These are phyloP conservation scores for Anthracocystis setariae DNA, from an alignment of 1,284 basidiomycete species.

Conservation along the genomic window DNA sequence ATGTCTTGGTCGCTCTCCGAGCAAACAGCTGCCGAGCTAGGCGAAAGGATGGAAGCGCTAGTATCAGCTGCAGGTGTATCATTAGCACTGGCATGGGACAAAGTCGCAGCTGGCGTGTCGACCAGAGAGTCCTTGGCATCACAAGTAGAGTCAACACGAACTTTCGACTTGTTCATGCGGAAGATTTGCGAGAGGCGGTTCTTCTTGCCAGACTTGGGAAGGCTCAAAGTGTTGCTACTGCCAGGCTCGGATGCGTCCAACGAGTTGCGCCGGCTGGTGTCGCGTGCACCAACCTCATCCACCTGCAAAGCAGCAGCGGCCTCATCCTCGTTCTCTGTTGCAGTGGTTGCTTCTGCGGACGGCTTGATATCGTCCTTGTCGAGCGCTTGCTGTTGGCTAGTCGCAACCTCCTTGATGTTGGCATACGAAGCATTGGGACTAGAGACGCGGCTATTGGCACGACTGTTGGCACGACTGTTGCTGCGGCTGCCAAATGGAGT, in stretches of 20 bases:
- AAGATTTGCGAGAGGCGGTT: constrained; percentile 30
- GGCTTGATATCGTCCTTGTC: background rate
- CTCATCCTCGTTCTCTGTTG: background rate
- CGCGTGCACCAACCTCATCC: constrained; percentile 5
- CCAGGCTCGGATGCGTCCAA: constrained; percentile 17
- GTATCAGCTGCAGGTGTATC: constrained; percentile 21
- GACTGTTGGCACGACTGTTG: constrained; percentile 44
- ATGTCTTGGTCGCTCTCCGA: constrained; percentile 33
- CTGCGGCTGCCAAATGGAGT: constrained; percentile 55
- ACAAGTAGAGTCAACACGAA: constrained; percentile 14
- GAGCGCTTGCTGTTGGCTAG: constrained; percentile 4
- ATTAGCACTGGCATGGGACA: constrained; percentile 16
- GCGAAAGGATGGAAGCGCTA: constrained; percentile 20
- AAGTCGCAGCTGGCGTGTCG: constrained; percentile 6
- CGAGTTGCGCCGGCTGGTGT: constrained; percentile 23
- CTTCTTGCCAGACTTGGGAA: constrained; percentile 14
- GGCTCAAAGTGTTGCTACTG: background rate
- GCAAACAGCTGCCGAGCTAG: constrained; percentile 31
- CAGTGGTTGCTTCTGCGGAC: background rate
- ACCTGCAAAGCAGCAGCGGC: background rate
- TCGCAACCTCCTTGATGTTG: constrained; percentile 28
- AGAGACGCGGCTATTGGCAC: constrained; percentile 36
- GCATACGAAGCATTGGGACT: constrained; percentile 44
- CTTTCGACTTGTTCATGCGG: constrained; percentile 21
- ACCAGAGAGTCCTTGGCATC: background rate